Conservation (phyloP, 306 rosid genomes). For the Lupinus albus region DNA sequence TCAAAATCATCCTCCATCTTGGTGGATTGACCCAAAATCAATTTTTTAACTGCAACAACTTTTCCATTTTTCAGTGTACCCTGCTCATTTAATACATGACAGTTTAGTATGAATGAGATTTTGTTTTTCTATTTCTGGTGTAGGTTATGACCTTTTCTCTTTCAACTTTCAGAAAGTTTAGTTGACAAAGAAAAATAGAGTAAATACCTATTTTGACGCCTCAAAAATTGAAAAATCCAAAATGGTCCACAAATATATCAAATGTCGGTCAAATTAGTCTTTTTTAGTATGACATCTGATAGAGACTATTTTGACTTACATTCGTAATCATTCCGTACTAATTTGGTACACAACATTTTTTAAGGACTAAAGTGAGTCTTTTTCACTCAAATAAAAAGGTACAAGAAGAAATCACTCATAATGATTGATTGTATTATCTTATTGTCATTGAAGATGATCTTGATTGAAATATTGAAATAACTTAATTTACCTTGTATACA, state of each 20-base stretch:
- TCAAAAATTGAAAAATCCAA: no score
- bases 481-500: conserved; percentile 62
- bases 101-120: background rate
- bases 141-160: background rate
- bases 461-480: background rate
- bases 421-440: background rate
- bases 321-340: no score
- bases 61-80: conserved; percentile 69
- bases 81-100: conserved; percentile 38
- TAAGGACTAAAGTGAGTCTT: no score
- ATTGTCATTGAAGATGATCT: conserved; percentile 8
- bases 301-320: no score
- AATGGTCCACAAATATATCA: no score
- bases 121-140: background rate
- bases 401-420: background rate
- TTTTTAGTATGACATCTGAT: no score
- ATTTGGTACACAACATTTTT: no score
- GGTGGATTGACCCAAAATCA: conserved; percentile 48
- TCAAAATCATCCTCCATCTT: conserved; percentile 57
- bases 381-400: no score
- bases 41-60: conserved; percentile 64
- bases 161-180: background rate
- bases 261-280: no score
- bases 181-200: background rate
- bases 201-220: no score